phyloP scores from a whole-genome alignment of 768 basidiomycete species.

The Leccinum imitatum region DNA sequence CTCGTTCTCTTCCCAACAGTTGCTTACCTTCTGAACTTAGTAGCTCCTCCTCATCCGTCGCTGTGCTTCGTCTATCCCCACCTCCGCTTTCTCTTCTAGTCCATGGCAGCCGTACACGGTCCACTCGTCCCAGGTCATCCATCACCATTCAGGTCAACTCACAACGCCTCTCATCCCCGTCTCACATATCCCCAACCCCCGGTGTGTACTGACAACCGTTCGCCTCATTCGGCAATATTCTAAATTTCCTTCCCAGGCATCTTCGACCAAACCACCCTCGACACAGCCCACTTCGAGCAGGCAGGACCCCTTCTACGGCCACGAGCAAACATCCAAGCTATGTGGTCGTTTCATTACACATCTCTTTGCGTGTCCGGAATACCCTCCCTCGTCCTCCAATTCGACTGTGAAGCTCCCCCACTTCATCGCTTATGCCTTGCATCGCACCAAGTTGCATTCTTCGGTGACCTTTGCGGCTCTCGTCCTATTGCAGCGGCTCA shows the following conservation, averaged over 20 bases:
- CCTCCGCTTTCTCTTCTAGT: conserved; percentile 20
- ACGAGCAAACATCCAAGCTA: conserved; percentile 67
- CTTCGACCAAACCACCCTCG: conserved; percentile 29
- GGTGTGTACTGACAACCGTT: conserved; percentile 13
- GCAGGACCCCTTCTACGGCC: conserved; percentile 47
- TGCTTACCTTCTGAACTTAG: conserved; percentile 16
- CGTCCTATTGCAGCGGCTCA: conserved; percentile 62
- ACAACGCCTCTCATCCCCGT: conserved; percentile 29
- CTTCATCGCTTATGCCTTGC: conserved; percentile 68
- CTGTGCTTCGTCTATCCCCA: background rate
- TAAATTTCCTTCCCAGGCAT: conserved; percentile 19
- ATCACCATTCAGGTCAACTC: conserved; percentile 27
- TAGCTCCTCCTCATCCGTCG: conserved; percentile 9
- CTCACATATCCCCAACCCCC: conserved; percentile 29
- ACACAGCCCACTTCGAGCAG: conserved; percentile 28
- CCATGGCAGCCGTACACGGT: conserved; percentile 36
- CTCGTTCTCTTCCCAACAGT: conserved; percentile 5
- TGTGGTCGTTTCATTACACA: conserved; percentile 81
- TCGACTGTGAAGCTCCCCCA: conserved; percentile 43
- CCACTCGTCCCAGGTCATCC: conserved; percentile 29
- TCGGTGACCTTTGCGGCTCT: conserved; percentile 44
- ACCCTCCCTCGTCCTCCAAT: conserved; percentile 50
- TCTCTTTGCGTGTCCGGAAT: conserved; percentile 83
- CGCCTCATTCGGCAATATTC: background rate
- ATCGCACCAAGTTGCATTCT: conserved; percentile 60